phyloP scores from a whole-genome alignment of 176 grass and related monocot genomes.

The Oryza nivara region DNA sequence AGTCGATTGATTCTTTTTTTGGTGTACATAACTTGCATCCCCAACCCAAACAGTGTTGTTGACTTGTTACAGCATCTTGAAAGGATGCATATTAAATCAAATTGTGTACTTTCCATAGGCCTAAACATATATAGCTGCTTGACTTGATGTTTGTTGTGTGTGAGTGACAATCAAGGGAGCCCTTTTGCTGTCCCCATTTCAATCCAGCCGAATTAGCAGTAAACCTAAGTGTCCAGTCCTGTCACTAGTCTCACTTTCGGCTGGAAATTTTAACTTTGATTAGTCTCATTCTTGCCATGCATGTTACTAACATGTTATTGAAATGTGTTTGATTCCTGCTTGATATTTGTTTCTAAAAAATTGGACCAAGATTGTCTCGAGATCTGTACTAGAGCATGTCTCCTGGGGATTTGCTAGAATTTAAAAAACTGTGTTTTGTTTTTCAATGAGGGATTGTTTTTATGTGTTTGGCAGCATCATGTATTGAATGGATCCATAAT shows the following conservation, averaged over 20 bases:
- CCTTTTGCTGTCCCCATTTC: not conserved
- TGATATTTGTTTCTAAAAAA: not conserved
- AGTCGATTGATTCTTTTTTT: conserved; percentile 30
- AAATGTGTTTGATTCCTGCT: not conserved
- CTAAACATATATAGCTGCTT: not conserved
- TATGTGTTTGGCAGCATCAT: not conserved
- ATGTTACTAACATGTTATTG: no score
- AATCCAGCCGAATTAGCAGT: conserved; percentile 43
- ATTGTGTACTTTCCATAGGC: not conserved
- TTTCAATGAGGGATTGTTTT: conserved; percentile 2
- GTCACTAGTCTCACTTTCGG: conserved; percentile 32
- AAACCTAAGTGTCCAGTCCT: conserved; percentile 17
- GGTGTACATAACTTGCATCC: conserved; percentile 40
- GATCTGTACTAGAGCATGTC: not conserved
- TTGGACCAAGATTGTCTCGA: not conserved
- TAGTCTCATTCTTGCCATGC: conserved; percentile 22
- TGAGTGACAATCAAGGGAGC: not conserved
- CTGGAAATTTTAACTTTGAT: conserved; percentile 21
- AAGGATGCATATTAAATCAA: conserved; percentile 4
- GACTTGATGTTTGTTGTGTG: not conserved
- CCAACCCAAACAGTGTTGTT: conserved; percentile 6
- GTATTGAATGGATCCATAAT: not conserved
- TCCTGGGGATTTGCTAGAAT: not conserved
- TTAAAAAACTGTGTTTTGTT: not conserved
- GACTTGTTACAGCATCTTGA: conserved; percentile 23